phyloP scores from a whole-genome alignment of 495 filamentous ascomycete species.

The Copromyces sp. region DNA sequence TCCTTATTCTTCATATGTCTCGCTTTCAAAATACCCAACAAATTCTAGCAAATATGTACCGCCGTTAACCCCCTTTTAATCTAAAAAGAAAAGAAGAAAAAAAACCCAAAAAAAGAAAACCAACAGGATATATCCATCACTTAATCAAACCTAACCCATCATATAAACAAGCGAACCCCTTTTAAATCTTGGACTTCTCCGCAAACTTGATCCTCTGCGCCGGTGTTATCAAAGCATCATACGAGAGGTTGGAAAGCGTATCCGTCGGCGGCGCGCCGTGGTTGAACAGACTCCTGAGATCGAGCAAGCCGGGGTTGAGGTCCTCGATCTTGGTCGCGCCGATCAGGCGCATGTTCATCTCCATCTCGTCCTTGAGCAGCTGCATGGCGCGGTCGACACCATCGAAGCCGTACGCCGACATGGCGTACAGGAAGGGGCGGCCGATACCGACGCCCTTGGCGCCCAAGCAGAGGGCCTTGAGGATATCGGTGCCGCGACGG shows the following conservation, averaged over 20 bases:
- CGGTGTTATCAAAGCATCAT: conserved; percentile 35
- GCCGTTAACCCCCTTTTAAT: neutral
- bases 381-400: conserved; percentile 91
- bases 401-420: conserved; percentile 81
- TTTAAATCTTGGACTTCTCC: neutral
- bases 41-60: neutral
- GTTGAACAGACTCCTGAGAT: conserved; percentile 59
- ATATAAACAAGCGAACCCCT: neutral
- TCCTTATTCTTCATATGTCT: neutral
- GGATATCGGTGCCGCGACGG: conserved; percentile 83
- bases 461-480: conserved; percentile 90
- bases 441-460: conserved; percentile 92
- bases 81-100: neutral
- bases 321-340: conserved; percentile 65
- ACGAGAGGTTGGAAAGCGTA: conserved; percentile 41
- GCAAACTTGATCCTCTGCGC: conserved; percentile 23
- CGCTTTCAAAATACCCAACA: neutral
- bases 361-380: conserved; percentile 94
- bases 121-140: neutral
- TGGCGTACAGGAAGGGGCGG: conserved; percentile 88
- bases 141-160: neutral
- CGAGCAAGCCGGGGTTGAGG: conserved; percentile 67
- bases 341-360: conserved; percentile 96
- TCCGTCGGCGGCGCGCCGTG: conserved; percentile 63
- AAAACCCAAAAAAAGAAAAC: no score